Conservation (phyloP, 1,139 yeast species). For the Candida albicans region DNA sequence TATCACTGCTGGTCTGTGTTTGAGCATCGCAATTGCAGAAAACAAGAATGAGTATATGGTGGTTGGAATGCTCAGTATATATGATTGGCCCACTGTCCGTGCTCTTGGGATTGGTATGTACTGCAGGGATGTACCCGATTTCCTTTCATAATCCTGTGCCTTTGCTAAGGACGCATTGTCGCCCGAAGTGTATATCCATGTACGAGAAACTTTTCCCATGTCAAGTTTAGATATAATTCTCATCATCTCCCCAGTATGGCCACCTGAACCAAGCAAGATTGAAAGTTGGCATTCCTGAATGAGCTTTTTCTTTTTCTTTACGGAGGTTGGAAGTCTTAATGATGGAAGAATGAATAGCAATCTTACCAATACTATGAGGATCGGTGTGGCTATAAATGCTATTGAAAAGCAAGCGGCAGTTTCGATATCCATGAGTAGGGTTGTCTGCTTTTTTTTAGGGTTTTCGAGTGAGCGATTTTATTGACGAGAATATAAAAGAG, state of each 20-base stretch:
- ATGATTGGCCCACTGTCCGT: constrained; percentile 69
- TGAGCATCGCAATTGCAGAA: constrained; percentile 25
- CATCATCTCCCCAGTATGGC: constrained; percentile 96
- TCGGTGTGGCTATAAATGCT: not conserved
- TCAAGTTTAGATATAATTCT: constrained; percentile 50
- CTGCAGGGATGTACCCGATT: constrained; percentile 9
- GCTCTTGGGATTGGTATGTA: constrained; percentile 64
- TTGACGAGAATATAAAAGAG: no score
- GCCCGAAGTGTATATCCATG: constrained; percentile 54
- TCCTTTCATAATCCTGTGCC: constrained; percentile 44
- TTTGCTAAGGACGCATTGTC: constrained; percentile 58
- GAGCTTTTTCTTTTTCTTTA: constrained; percentile 3
- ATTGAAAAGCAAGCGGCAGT: constrained; percentile 4
- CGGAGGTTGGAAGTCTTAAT: constrained; percentile 11
- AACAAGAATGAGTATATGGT: constrained; percentile 44
- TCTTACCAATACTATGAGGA: constrained; percentile 5
- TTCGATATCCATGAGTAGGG: constrained; percentile 6
- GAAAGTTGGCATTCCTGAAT: constrained; percentile 36
- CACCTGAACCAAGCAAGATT: constrained; percentile 78
- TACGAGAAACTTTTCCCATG: constrained; percentile 28
- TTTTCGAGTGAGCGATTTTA: no score
- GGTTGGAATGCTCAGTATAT: constrained; percentile 51
- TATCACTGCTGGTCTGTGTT: constrained; percentile 49
- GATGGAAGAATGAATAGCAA: constrained; percentile 30
- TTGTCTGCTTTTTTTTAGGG: not conserved